phyloP scores from a whole-genome alignment of 208 protist species.

The Crithidia brevicula region DNA sequence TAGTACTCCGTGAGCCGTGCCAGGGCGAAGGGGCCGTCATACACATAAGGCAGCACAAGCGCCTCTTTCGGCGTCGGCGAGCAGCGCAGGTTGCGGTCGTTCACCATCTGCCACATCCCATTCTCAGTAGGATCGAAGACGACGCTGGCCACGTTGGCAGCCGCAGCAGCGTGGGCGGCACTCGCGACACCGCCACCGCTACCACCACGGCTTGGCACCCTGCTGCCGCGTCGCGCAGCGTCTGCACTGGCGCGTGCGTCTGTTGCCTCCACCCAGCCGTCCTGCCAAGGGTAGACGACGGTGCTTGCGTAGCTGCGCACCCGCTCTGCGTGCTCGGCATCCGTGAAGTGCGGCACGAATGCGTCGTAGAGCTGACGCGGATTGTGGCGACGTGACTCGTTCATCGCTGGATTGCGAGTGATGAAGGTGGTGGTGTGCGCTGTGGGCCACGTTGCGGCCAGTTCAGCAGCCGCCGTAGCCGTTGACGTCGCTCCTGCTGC shows the following conservation, averaged over 20 bases:
- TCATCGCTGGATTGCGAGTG: not conserved
- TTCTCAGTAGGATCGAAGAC: conserved; percentile 74
- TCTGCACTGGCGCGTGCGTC: not conserved
- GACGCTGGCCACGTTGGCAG: not conserved
- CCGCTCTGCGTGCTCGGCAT: conserved; percentile 31
- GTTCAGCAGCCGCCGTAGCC: not conserved
- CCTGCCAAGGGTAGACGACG: conserved; percentile 33
- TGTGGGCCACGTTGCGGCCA: conserved; percentile 1
- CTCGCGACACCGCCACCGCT: not conserved
- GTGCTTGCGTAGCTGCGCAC: conserved; percentile 31
- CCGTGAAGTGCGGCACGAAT: conserved; percentile 16
- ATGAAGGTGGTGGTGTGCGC: conserved; percentile 4
- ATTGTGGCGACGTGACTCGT: conserved; percentile 24
- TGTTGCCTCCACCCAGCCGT: conserved; percentile 1
- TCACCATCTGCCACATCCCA: conserved; percentile 78
- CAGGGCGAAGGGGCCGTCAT: conserved; percentile 47
- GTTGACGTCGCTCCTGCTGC: too few species aligned
- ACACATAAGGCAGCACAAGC: conserved; percentile 72
- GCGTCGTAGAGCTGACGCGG: conserved; percentile 10
- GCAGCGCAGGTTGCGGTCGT: conserved; percentile 59
- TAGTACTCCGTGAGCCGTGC: conserved; percentile 69
- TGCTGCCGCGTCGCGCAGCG: too few species aligned
- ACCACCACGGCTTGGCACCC: not conserved
- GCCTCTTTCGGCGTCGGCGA: conserved; percentile 67
- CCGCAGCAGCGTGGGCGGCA: not conserved